phyloP scores from a whole-genome alignment of 2,329 filamentous ascomycete genomes.

The Penicillium sp. region DNA sequence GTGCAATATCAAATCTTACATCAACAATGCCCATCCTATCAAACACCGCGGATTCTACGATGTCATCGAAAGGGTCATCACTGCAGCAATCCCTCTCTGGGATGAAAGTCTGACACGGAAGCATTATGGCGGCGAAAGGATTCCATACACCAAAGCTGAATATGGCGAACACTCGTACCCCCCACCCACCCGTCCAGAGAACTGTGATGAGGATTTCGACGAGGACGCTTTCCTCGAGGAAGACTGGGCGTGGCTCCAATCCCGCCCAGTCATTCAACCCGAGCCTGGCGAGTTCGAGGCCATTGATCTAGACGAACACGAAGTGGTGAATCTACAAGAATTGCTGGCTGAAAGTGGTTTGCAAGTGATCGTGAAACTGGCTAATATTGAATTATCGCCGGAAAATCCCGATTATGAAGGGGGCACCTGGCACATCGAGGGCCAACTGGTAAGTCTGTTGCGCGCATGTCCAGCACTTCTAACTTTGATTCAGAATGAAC shows the following conservation, averaged over 20 bases:
- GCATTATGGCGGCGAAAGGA: slow-evolving; percentile 6
- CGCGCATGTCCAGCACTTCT: slow-evolving; percentile 47
- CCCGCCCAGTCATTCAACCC: slow-evolving; percentile 11
- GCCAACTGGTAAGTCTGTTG: slow-evolving; percentile 14
- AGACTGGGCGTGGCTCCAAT: background rate
- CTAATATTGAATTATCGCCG: slow-evolving; percentile 19
- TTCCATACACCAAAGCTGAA: slow-evolving; percentile 10
- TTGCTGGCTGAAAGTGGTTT: slow-evolving; percentile 38
- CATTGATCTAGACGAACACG: background rate
- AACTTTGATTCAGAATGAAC: slow-evolving; percentile 52
- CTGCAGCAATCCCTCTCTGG: slow-evolving; percentile 49
- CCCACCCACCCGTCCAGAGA: background rate
- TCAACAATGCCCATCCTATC: slow-evolving; percentile 47
- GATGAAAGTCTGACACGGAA: slow-evolving; percentile 32
- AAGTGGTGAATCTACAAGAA: slow-evolving; percentile 20
- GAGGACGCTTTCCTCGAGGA: slow-evolving; percentile 3
- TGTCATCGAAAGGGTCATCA: slow-evolving; percentile 40
- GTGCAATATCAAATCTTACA: slow-evolving; percentile 39
- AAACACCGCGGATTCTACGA: slow-evolving; percentile 36
- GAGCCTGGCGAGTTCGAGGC: slow-evolving; percentile 16
- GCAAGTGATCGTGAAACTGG: slow-evolving; percentile 25
- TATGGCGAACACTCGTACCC: slow-evolving; percentile 9
- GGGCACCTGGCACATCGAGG: slow-evolving; percentile 20
- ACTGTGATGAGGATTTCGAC: slow-evolving; percentile 4
- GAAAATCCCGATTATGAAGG: slow-evolving; percentile 17